These are phyloP conservation scores for Candida methanosorbosa DNA, from an alignment of 805 yeast species.

Conservation along the genomic window DNA sequence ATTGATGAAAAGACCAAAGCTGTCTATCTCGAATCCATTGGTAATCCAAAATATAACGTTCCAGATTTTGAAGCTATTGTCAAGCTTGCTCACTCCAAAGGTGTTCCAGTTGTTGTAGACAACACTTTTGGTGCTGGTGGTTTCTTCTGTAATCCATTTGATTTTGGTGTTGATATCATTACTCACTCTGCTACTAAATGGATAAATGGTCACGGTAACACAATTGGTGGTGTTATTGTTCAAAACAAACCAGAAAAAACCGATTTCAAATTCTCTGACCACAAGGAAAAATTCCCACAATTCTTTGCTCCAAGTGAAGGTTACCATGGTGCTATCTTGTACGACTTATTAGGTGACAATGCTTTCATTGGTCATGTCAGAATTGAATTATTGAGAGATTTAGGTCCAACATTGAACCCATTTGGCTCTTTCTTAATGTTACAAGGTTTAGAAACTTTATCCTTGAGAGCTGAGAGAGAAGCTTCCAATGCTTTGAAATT, in stretches of 20 bases:
- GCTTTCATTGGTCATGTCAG: slow-evolving; percentile 79
- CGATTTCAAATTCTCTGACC: slow-evolving; percentile 86
- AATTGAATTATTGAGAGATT: slow-evolving; percentile 80
- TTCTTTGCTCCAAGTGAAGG: slow-evolving; percentile 87
- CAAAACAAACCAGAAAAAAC: slow-evolving; percentile 42
- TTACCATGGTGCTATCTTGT: slow-evolving; percentile 80
- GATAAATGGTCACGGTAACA: slow-evolving; percentile 97
- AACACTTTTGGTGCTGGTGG: slow-evolving; percentile 98
- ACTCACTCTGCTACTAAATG: slow-evolving; percentile 95
- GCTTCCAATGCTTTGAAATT: slow-evolving; percentile 72
- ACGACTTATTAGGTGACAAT: slow-evolving; percentile 71
- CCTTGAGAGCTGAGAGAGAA: slow-evolving; percentile 91
- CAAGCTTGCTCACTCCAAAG: slow-evolving; percentile 74
- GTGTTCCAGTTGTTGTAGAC: slow-evolving; percentile 87
- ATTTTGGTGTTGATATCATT: slow-evolving; percentile 86
- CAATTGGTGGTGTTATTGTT: slow-evolving; percentile 84
- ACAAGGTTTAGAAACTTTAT: slow-evolving; percentile 91
- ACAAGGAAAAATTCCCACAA: slow-evolving; percentile 87
- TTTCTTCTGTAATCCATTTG: slow-evolving; percentile 71
- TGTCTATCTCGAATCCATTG: slow-evolving; percentile 80
- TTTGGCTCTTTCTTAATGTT: slow-evolving; percentile 78
- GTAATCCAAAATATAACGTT: slow-evolving; percentile 87
- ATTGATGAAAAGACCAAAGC: slow-evolving; percentile 87
- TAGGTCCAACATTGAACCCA: slow-evolving; percentile 86
- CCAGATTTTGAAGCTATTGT: slow-evolving; percentile 81